These are phyloP conservation scores for Colletotrichum higginsianum DNA, from an alignment of 2,329 filamentous ascomycete species.

Conservation along the genomic window DNA sequence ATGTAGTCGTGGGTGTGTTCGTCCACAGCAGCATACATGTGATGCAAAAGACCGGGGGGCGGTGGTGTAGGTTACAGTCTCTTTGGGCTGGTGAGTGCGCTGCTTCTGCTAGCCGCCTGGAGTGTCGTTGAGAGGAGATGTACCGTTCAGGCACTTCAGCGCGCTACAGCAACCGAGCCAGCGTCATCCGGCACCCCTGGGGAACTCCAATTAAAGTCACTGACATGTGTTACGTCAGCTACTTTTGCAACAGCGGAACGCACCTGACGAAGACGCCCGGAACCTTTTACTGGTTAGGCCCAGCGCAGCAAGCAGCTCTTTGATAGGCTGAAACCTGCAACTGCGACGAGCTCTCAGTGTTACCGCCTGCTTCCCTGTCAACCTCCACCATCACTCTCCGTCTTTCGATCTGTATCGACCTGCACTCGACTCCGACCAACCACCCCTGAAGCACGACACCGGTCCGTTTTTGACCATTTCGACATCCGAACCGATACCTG, in stretches of 20 bases:
- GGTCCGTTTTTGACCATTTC: conserved; percentile 37
- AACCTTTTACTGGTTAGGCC: conserved; percentile 37
- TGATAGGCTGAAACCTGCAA: conserved; percentile 43
- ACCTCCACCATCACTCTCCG: conserved; percentile 40
- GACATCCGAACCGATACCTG: conserved; percentile 28
- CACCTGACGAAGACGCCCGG: conserved; percentile 20
- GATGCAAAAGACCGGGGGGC: conserved; percentile 8
- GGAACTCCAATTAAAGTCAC: conserved; percentile 12
- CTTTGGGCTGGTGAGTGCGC: neutral
- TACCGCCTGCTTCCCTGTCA: conserved; percentile 41
- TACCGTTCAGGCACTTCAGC: conserved; percentile 9
- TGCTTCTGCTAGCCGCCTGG: conserved; percentile 16
- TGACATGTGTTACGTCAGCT: conserved; percentile 35
- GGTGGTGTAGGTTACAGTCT: conserved; percentile 10
- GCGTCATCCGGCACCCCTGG: conserved; percentile 15
- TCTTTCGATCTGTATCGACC: conserved; percentile 40
- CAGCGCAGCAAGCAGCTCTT: conserved; percentile 26
- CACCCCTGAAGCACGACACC: conserved; percentile 40
- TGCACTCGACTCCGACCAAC: conserved; percentile 41
- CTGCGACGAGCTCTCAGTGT: conserved; percentile 42
- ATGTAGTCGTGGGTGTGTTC: conserved; percentile 28
- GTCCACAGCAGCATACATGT: conserved; percentile 24
- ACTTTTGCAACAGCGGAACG: conserved; percentile 15
- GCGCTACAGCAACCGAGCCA: neutral
- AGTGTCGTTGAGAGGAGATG: conserved; percentile 24